phyloP scores from a whole-genome alignment of 768 basidiomycete genomes.

The Boletus sensibilis region DNA sequence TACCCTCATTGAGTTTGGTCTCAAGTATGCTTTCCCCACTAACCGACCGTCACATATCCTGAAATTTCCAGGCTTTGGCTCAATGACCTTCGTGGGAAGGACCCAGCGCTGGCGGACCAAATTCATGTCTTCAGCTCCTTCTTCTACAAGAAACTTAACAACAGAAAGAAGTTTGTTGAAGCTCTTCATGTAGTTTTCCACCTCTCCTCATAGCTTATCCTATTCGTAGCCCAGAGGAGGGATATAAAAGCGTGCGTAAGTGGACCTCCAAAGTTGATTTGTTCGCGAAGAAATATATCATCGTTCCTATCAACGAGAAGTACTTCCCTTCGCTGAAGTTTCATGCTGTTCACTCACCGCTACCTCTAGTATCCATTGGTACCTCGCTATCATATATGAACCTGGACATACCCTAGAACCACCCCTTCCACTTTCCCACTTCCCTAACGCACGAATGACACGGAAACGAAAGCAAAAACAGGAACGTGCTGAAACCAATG shows the following conservation, averaged over 20 bases:
- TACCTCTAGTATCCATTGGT: slow-evolving; percentile 84
- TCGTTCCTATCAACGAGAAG: slow-evolving; percentile 98
- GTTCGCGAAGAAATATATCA: slow-evolving; percentile 88
- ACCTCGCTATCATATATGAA: slow-evolving; percentile 88
- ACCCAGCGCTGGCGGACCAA: slow-evolving; percentile 65
- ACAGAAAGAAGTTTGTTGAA: slow-evolving; percentile 50
- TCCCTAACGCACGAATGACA: slow-evolving; percentile 14
- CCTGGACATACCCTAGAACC: slow-evolving; percentile 62
- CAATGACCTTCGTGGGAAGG: slow-evolving; percentile 47
- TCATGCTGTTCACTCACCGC: slow-evolving; percentile 2
- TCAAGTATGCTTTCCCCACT: slow-evolving; percentile 61
- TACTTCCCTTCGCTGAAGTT: slow-evolving; percentile 36
- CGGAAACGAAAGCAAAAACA: slow-evolving; percentile 24
- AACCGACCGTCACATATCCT: neutral
- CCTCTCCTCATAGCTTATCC: slow-evolving; percentile 14
- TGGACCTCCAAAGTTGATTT: slow-evolving; percentile 91
- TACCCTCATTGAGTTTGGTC: slow-evolving; percentile 92
- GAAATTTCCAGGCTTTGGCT: slow-evolving; percentile 61
- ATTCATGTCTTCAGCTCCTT: slow-evolving; percentile 95
- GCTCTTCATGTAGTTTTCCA: neutral
- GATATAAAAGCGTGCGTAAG: slow-evolving; percentile 83
- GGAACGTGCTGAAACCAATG: slow-evolving; percentile 1
- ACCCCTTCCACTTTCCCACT: slow-evolving; percentile 36
- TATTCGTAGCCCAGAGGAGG: slow-evolving; percentile 48
- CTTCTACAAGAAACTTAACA: slow-evolving; percentile 91